Evolutionary conservation across 495 filamentous ascomycete genomes (phyloP).

Genomic region (Aspergillus panamensis): DNA sequence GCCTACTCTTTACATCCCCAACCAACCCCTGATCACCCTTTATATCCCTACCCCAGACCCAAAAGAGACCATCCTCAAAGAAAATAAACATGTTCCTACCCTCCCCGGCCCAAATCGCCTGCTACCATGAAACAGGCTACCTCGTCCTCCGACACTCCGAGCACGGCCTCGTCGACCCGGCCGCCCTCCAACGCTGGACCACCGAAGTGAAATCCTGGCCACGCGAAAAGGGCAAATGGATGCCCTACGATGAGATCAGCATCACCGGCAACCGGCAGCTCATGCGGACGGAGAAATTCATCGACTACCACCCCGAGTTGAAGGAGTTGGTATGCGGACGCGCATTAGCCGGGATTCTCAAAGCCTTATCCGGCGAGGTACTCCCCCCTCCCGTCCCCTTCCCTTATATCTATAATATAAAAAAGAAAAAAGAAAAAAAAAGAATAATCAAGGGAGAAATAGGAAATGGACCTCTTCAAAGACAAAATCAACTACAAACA

Average conservation of each 20-base stretch:
- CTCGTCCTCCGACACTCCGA: constrained; percentile 33
- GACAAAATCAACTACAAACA: constrained; percentile 46
- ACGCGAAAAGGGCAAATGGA: constrained; percentile 38
- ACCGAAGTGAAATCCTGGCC: constrained; percentile 40
- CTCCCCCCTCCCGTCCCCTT: not conserved
- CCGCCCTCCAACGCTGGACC: constrained; percentile 35
- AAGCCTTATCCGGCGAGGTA: not conserved
- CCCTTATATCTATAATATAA: not conserved
- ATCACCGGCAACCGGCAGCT: constrained; percentile 38
- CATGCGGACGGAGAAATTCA: constrained; percentile 43
- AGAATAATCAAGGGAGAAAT: not conserved
- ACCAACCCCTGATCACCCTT: not conserved
- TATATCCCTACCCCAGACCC: too few relatives aligned
- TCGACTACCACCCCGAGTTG: constrained; percentile 39
- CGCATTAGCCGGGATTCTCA: constrained; percentile 31
- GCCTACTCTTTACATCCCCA: not conserved
- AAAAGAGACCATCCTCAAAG: not conserved
- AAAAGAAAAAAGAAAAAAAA: not conserved
- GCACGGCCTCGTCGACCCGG: constrained; percentile 30
- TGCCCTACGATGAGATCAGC: constrained; percentile 47
- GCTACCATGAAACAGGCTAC: constrained; percentile 37
- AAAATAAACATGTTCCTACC: constrained; percentile 19
- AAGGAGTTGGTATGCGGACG: constrained; percentile 33
- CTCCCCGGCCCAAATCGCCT: constrained; percentile 28
- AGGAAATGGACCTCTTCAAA: constrained; percentile 47